Evolutionary conservation across 139 green algal species (phyloP).

Genomic region (Haematococcus sp.): DNA sequence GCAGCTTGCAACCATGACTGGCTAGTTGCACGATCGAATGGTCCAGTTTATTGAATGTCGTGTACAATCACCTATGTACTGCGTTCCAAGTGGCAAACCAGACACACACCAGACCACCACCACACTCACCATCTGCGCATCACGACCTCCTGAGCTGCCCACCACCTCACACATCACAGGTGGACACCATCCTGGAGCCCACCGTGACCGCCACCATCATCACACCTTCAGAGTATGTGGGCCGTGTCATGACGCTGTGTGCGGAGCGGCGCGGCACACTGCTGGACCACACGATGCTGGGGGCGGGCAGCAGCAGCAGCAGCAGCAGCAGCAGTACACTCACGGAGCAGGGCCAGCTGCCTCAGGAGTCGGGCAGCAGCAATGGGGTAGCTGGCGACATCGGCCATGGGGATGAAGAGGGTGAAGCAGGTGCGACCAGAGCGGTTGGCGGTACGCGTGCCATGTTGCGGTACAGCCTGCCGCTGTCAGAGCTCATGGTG

Average conservation of each 20-base stretch:
- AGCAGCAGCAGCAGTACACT: neutral
- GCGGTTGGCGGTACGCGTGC: conserved; percentile 30
- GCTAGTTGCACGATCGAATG: too few relatives aligned
- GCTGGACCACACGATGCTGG: conserved; percentile 68
- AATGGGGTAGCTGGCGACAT: neutral
- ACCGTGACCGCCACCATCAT: conserved; percentile 90
- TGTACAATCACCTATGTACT: too few relatives aligned
- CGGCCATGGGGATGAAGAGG: neutral
- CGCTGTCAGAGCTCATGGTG: conserved; percentile 76
- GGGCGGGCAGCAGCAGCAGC: conserved; percentile 11
- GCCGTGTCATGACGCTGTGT: conserved; percentile 77
- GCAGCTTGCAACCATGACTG: too few relatives aligned
- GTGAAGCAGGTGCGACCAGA: neutral
- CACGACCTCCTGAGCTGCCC: neutral
- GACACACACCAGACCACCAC: too few relatives aligned
- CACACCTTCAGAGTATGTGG: conserved; percentile 63
- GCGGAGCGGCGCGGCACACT: conserved; percentile 60
- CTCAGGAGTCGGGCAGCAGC: neutral
- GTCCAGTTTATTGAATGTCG: too few relatives aligned
- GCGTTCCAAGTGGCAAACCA: too few relatives aligned
- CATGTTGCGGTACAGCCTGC: conserved; percentile 73
- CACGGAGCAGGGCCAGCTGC: neutral
- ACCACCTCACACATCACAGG: conserved; percentile 16
- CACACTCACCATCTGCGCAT: neutral
- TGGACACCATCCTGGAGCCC: conserved; percentile 70